Percentiles rank a stretch among this genome's conserved stretches.
These are phyloP conservation scores for Calycina marina DNA, from an alignment of 2,329 filamentous ascomycete genomes.

Conservation along the genomic window DNA sequence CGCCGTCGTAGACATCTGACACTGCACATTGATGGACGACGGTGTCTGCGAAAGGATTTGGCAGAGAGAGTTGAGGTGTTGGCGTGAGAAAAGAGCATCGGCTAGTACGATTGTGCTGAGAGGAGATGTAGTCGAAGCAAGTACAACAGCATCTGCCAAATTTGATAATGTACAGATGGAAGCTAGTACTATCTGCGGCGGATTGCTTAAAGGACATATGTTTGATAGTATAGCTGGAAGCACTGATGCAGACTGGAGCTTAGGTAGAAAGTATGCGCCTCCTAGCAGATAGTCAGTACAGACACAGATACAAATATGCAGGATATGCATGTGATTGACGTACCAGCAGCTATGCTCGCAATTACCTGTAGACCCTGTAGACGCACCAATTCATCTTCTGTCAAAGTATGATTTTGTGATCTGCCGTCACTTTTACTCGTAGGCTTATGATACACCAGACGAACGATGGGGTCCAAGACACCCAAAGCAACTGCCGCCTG, in stretches of 20 bases:
- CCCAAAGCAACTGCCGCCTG: slow-evolving; percentile 61
- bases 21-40: slow-evolving; percentile 35
- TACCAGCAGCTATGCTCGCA: slow-evolving; percentile 72
- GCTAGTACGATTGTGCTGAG: slow-evolving; percentile 38
- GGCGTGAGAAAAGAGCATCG: slow-evolving; percentile 47
- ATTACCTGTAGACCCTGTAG: slow-evolving; percentile 76
- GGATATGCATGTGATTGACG: not conserved
- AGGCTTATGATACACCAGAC: slow-evolving; percentile 30
- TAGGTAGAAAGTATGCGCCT: slow-evolving; percentile 63
- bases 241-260: slow-evolving; percentile 53
- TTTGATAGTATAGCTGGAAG: slow-evolving; percentile 58
- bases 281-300: slow-evolving; percentile 37
- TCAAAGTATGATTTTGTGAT: slow-evolving; percentile 35
- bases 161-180: slow-evolving; percentile 62
- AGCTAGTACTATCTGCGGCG: slow-evolving; percentile 53
- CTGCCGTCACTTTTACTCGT: slow-evolving; percentile 30
- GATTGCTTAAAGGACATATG: slow-evolving; percentile 49
- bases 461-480: slow-evolving; percentile 45
- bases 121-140: slow-evolving; percentile 36
- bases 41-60: slow-evolving; percentile 49
- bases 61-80: slow-evolving; percentile 46
- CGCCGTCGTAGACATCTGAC: slow-evolving; percentile 46
- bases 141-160: slow-evolving; percentile 48
- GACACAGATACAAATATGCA: slow-evolving; percentile 2
- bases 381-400: slow-evolving; percentile 51